Conservation (phyloP, 2,329 filamentous ascomycete genomes). For the Dendryphion nanum region DNA sequence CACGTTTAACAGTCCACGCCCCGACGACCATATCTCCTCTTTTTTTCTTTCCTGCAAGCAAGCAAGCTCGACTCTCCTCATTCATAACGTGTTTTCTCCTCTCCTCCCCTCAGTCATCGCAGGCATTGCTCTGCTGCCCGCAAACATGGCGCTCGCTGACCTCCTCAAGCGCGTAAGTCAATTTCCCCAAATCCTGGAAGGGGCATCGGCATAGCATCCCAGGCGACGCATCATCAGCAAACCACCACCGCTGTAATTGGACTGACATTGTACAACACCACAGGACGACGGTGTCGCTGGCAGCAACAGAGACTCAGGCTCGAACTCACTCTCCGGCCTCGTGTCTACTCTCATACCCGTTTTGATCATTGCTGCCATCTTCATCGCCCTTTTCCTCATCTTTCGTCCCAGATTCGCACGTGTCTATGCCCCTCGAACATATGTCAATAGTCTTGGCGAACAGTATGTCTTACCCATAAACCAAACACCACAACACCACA, state of each 20-base stretch:
- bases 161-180: background rate
- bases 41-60: too few relatives aligned
- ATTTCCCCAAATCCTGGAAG: too few relatives aligned
- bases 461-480: conserved; percentile 16
- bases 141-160: background rate
- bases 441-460: conserved; percentile 43
- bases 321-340: conserved; percentile 49
- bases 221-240: too few relatives aligned
- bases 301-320: conserved; percentile 17
- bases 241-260: background rate
- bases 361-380: conserved; percentile 26
- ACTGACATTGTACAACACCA: background rate
- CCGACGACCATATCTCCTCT: too few relatives aligned
- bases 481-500: background rate
- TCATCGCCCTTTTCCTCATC: conserved; percentile 41
- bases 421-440: conserved; percentile 48
- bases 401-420: conserved; percentile 44
- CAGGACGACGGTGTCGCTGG: conserved; percentile 12
- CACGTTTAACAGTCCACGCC: too few relatives aligned
- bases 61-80: too few relatives aligned
- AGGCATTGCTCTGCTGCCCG: too few relatives aligned
- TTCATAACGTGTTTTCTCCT: too few relatives aligned
- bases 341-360: conserved; percentile 35
- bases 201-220: too few relatives aligned
- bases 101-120: too few relatives aligned